Evolutionary conservation across 1,284 basidiomycete genomes (phyloP).

Genomic region (Tilletia horrida): DNA sequence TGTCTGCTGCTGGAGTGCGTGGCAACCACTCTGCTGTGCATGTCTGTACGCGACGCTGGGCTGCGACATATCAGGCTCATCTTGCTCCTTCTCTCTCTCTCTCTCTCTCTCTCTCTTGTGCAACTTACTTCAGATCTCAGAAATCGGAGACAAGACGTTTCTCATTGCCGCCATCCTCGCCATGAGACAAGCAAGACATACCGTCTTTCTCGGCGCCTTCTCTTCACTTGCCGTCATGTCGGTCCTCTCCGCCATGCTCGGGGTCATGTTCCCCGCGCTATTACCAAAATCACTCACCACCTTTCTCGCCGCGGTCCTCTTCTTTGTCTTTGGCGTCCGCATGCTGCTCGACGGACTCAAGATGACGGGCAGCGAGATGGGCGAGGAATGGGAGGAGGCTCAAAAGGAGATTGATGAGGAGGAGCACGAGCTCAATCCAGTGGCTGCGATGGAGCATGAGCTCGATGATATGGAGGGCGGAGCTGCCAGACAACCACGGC

Average conservation of each 20-base stretch:
- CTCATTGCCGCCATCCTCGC: constrained; percentile 94
- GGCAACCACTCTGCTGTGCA: background rate
- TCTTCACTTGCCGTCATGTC: constrained; percentile 81
- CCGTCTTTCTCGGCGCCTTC: constrained; percentile 87
- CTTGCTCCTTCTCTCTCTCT: background rate
- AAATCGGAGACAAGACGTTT: constrained; percentile 91
- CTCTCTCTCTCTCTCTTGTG: background rate
- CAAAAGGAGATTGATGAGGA: constrained; percentile 69
- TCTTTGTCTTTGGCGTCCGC: constrained; percentile 46
- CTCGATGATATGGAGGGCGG: constrained; percentile 17
- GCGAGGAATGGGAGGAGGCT: constrained; percentile 73
- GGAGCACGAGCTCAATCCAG: constrained; percentile 73
- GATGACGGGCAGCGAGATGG: constrained; percentile 50
- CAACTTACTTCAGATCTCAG: constrained; percentile 49
- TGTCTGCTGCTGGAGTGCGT: background rate
- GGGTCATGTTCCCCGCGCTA: constrained; percentile 48
- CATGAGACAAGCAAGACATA: constrained; percentile 80
- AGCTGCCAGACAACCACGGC: background rate
- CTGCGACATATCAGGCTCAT: background rate
- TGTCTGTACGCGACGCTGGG: background rate
- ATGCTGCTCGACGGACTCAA: constrained; percentile 41
- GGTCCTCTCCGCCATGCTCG: constrained; percentile 47
- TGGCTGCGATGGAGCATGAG: constrained; percentile 36
- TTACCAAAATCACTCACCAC: constrained; percentile 65
- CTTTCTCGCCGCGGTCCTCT: constrained; percentile 66